Base-by-base conservation (phyloP, 2,329 filamentous ascomycete species). In the Colletotrichum liriopes region DNA sequence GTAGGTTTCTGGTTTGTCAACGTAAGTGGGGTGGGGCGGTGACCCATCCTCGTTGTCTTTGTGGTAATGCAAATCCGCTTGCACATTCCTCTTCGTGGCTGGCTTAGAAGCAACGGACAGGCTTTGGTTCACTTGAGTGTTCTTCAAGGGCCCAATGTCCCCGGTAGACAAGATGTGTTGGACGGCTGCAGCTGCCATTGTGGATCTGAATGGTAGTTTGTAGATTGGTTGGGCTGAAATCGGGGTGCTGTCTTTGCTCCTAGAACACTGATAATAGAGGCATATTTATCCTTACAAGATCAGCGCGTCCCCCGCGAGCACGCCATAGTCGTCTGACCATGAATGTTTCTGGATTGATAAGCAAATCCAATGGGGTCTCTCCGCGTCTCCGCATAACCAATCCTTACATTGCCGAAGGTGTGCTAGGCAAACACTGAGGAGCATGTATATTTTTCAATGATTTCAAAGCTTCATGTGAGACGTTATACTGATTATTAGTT, bases 1-100 rank as follows among this genome's bases (percentile, higher is more conserved):
- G 47, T 79, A 82, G 0, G 82, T 82, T 73, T 83, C 80, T 0
- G 82, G 81, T 6, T 73, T 74, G 70, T 79, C 78, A 11, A 79
- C 73, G 62, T 82, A 83, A 5, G 78, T 78, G 0, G 84, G 80
- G 3, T 77, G 74, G 0, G 84, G 84, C 4, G 81, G 79, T 2
- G 82, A 82, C 43, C 83, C 84, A 65, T 86, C 83, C 56, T 83
- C 82, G 5, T 82, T 81, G 29, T 81, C 80, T 69, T 84, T 81
- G 74, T 79, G 81, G 75, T 81, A 86, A 75, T 84, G 81, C 49
- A 86, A 72, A 4, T 74, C 73, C 1, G 83, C 79, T 5, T 77
- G 74, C 4, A 86, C 39, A 18, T 67, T 29, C 23, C 32, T 66
- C 26, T 72, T 54, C 20, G 20, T 11, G 5, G 35, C 16, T 16